Evolutionary conservation across 371 early-diverging fungal genomes (phyloP).

Genomic region (Amoeboaphelidium protococcarum): DNA sequence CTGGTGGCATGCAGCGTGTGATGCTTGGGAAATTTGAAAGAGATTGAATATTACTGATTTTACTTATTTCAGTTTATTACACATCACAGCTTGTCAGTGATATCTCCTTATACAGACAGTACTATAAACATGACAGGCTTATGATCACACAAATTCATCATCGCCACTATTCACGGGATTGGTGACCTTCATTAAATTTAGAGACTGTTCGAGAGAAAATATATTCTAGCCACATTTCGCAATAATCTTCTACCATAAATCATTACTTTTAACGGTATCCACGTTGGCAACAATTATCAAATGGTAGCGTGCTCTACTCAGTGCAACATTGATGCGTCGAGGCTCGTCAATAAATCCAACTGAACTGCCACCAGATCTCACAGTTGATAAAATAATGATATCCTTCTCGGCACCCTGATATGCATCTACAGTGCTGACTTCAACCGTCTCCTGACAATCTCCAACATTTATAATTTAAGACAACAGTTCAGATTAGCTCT

Average conservation of each 20-base stretch:
- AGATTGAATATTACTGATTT: no score
- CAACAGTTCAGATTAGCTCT: background rate
- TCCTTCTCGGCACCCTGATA: slow-evolving; percentile 15
- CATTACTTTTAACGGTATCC: background rate
- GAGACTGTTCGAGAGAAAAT: no score
- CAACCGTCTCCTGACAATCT: slow-evolving; percentile 1
- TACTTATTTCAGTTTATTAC: no score
- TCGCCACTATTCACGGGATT: no score
- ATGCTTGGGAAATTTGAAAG: no score
- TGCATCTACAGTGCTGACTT: slow-evolving; percentile 11
- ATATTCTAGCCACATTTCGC: background rate
- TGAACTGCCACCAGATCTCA: slow-evolving; percentile 2
- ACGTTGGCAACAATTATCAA: slow-evolving; percentile 9
- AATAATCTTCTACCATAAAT: background rate
- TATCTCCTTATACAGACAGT: no score
- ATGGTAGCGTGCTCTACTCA: slow-evolving; percentile 8
- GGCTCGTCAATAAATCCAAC: slow-evolving; percentile 14
- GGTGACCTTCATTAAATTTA: no score
- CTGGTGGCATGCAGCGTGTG: no score
- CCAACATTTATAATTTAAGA: no score
- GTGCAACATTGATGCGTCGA: slow-evolving; percentile 13
- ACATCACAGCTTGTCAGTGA: no score
- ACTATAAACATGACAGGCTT: no score
- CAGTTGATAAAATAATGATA: slow-evolving; percentile 3
- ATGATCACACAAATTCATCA: no score